Conservation (phyloP, 192 early-diverging fungal genomes). For the Oehlia diaphana region DNA sequence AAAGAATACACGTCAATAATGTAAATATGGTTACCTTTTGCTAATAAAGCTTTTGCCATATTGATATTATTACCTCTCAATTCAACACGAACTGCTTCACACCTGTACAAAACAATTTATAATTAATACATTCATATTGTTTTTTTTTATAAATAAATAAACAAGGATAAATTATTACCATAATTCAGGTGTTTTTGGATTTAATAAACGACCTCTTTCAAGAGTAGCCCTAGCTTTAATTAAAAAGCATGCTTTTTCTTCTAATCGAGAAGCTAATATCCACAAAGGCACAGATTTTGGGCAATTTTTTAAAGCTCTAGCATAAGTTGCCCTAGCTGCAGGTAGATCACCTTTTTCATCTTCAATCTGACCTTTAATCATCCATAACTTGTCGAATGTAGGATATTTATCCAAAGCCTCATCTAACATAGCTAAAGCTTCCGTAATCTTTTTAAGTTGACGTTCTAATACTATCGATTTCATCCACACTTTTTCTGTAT, state of each 20-base stretch:
- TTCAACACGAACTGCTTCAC: slow-evolving; percentile 80
- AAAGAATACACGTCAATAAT: neutral
- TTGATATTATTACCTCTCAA: slow-evolving; percentile 65
- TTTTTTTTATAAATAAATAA: neutral
- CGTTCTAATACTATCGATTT: slow-evolving; percentile 88
- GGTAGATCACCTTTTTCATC: slow-evolving; percentile 57
- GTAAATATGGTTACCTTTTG: slow-evolving; percentile 49
- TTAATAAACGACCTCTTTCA: slow-evolving; percentile 82
- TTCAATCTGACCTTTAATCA: slow-evolving; percentile 86
- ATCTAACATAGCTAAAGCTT: slow-evolving; percentile 67
- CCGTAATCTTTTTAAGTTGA: slow-evolving; percentile 61
- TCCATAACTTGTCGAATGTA: slow-evolving; percentile 87
- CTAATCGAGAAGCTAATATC: slow-evolving; percentile 78
- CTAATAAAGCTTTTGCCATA: slow-evolving; percentile 72
- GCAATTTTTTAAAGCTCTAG: slow-evolving; percentile 71
- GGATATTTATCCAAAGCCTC: slow-evolving; percentile 72
- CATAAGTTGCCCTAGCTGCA: slow-evolving; percentile 71
- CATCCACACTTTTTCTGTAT: slow-evolving; percentile 92
- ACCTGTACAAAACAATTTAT: slow-evolving; percentile 22
- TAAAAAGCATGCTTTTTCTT: slow-evolving; percentile 63
- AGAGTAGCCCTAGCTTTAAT: slow-evolving; percentile 80
- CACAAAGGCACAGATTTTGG: slow-evolving; percentile 79
- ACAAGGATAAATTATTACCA: slow-evolving; percentile 54
- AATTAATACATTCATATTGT: neutral
- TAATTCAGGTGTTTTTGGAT: slow-evolving; percentile 76